phyloP scores from a whole-genome alignment of 2,329 filamentous ascomycete species.

The Dactylellina drechsleri region DNA sequence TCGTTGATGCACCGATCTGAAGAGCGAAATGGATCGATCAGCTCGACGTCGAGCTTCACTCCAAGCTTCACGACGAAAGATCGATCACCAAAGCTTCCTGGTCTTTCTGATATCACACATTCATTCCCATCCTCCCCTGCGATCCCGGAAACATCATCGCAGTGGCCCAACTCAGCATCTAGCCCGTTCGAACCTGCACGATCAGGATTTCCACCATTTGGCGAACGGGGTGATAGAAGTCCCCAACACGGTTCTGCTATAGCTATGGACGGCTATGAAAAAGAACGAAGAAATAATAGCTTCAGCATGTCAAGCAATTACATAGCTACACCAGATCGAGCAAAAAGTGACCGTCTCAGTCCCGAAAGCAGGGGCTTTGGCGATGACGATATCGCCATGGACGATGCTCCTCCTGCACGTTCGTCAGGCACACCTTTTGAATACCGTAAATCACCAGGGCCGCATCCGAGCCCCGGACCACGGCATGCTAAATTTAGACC shows the following conservation, averaged over 20 bases:
- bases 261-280: conserved; percentile 33
- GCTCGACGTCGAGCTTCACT: conserved; percentile 45
- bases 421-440: conserved; percentile 38
- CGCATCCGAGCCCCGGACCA: conserved; percentile 45
- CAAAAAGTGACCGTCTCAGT: conserved; percentile 41
- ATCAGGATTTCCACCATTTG: conserved; percentile 27
- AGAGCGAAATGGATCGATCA: conserved; percentile 47
- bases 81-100: conserved; percentile 47
- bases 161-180: conserved; percentile 43
- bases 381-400: conserved; percentile 51
- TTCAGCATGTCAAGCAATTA: conserved; percentile 35
- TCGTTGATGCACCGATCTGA: conserved; percentile 44
- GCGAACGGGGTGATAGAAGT: conserved; percentile 42
- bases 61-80: conserved; percentile 40
- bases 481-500: conserved; percentile 49
- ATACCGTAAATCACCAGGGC: conserved; percentile 50
- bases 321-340: conserved; percentile 37
- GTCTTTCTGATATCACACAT: conserved; percentile 44
- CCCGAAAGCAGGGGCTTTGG: conserved; percentile 35
- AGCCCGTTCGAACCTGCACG: conserved; percentile 40
- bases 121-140: conserved; percentile 49
- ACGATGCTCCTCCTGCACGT: conserved; percentile 43
- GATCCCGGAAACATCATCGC: conserved; percentile 41
- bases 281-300: conserved; percentile 48
- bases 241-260: conserved; percentile 30